Evolutionary conservation across 257 asterid species (phyloP).

Genomic region (Linderniella brevidens): DNA sequence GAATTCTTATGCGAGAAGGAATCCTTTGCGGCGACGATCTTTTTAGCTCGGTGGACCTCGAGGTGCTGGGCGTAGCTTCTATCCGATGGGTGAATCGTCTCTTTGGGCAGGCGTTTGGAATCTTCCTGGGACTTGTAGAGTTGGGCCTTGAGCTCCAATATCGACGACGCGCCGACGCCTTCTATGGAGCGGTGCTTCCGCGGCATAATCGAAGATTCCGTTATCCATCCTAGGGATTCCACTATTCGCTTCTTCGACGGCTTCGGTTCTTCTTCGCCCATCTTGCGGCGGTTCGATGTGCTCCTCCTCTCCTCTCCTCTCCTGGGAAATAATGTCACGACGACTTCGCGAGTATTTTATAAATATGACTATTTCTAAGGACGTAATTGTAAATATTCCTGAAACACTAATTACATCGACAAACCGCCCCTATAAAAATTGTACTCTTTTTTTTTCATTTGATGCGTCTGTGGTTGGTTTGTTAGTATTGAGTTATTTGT

Average conservation of each 20-base stretch:
- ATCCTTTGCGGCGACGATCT: conserved; percentile 40
- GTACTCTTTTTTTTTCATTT: too few relatives aligned
- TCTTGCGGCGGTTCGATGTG: conserved; percentile 9
- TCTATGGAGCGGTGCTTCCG: conserved; percentile 76
- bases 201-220: conserved; percentile 95
- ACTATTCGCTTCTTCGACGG: conserved; percentile 43
- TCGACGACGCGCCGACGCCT: conserved; percentile 91
- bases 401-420: neutral
- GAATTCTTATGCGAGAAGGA: conserved; percentile 40
- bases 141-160: conserved; percentile 87
- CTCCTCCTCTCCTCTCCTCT: too few relatives aligned
- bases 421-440: too few relatives aligned
- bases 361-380: too few relatives aligned
- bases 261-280: conserved; percentile 25
- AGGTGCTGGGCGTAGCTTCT: conserved; percentile 36
- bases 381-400: too few relatives aligned
- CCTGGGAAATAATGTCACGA: too few relatives aligned
- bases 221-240: conserved; percentile 94
- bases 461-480: too few relatives aligned
- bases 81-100: conserved; percentile 36
- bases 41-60: conserved; percentile 77
- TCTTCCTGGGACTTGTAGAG: conserved; percentile 88
- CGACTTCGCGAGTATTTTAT: neutral
- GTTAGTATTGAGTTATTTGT: too few relatives aligned
- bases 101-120: conserved; percentile 66